Percentiles rank a stretch among this genome's conserved stretches.
phyloP scores from a whole-genome alignment of 75 land plant genomes.

The Pseudotsuga menziesii region DNA sequence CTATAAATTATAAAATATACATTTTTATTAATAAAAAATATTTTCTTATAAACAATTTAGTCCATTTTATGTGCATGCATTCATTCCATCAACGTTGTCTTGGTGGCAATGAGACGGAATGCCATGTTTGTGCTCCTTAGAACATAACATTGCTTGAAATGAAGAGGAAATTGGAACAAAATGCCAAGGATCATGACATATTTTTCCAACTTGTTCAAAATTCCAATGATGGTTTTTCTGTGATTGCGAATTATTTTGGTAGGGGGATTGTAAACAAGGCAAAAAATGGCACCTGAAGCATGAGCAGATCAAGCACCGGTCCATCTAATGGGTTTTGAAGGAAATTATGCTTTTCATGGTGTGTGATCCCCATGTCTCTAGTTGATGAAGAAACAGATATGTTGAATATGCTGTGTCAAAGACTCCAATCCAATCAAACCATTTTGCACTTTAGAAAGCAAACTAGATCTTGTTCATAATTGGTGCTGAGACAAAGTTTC shows the following conservation, averaged over 20 bases:
- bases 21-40: too few relatives aligned
- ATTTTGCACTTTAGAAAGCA: not conserved
- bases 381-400: not conserved
- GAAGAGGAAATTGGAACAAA: constrained; percentile 80
- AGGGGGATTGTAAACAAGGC: constrained; percentile 84
- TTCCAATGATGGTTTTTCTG: constrained; percentile 94
- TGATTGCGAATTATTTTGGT: constrained; percentile 94
- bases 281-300: constrained; percentile 10
- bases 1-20: too few relatives aligned
- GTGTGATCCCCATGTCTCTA: not conserved
- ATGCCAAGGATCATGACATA: constrained; percentile 72
- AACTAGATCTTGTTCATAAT: not conserved
- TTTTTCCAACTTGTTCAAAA: constrained; percentile 81
- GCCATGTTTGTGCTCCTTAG: constrained; percentile 89
- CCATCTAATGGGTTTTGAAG: not conserved
- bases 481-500: not conserved
- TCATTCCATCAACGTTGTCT: constrained; percentile 96
- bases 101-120: constrained; percentile 97
- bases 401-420: not conserved
- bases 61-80: constrained; percentile 99
- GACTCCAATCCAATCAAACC: not conserved
- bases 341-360: not conserved
- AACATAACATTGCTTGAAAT: constrained; percentile 73
- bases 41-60: too few relatives aligned
- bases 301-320: not conserved